Conservation (phyloP, 2,329 filamentous ascomycete species). For the Botryotinia calthae region DNA sequence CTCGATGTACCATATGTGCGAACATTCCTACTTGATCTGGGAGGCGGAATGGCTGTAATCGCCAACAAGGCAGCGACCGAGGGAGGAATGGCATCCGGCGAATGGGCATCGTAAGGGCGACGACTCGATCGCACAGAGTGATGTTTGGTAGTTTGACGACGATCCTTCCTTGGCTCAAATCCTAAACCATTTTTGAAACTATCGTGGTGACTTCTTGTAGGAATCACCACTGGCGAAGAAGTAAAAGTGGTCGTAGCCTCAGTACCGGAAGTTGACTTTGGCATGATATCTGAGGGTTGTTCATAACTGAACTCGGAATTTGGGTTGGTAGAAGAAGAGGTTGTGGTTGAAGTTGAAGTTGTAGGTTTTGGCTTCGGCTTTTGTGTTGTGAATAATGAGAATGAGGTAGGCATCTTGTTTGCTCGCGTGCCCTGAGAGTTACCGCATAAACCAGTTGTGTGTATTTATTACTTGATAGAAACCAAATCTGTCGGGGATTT, state of each 20-base stretch:
- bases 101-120: conserved; percentile 46
- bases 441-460: conserved; percentile 16
- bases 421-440: conserved; percentile 19
- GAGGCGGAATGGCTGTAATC: conserved; percentile 57
- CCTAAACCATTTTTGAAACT: conserved; percentile 23
- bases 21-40: conserved; percentile 37
- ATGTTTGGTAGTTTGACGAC: conserved; percentile 26
- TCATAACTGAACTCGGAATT: conserved; percentile 8
- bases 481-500: neutral
- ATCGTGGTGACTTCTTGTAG: conserved; percentile 31
- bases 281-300: conserved; percentile 5
- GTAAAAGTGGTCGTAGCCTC: conserved; percentile 2
- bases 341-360: neutral
- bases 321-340: neutral
- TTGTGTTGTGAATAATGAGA: conserved; percentile 16
- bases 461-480: conserved; percentile 21
- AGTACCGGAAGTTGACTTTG: conserved; percentile 1
- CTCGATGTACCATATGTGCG: conserved; percentile 25
- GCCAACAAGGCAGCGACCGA: conserved; percentile 61
- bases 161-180: conserved; percentile 28
- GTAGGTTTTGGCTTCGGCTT: conserved; percentile 10
- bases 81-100: conserved; percentile 54
- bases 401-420: conserved; percentile 19
- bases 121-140: conserved; percentile 27
- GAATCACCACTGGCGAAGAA: conserved; percentile 28